Percentiles rank a stretch among this genome's conserved stretches.
Evolutionary conservation across 2,329 filamentous ascomycete species (phyloP).

Genomic region (Raffaelea arxii): DNA sequence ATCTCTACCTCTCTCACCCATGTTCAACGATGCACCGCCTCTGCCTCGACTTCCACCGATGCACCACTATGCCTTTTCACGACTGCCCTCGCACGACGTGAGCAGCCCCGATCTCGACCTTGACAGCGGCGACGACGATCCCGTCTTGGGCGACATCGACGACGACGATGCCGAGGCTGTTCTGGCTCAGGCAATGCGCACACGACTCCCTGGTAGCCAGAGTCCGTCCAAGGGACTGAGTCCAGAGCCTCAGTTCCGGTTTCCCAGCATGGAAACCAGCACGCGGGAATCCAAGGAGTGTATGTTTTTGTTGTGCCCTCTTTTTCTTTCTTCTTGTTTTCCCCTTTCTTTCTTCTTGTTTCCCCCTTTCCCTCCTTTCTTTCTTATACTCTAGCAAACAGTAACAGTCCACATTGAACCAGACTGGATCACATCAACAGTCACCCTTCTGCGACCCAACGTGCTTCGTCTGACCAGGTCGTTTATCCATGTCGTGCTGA

Average conservation of each 20-base stretch:
- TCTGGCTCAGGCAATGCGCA: constrained; percentile 42
- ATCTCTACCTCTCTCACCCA: no score
- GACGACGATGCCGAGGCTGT: constrained; percentile 30
- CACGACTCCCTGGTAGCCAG: constrained; percentile 44
- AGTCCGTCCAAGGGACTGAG: constrained; percentile 45
- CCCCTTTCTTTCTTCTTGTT: no score
- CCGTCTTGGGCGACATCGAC: constrained; percentile 18
- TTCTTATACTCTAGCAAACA: no score
- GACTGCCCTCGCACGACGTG: no score
- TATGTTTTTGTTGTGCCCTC: no score
- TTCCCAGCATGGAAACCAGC: constrained; percentile 12
- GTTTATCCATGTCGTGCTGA: constrained; percentile 56
- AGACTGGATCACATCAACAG: no score
- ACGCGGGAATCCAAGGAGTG: background rate
- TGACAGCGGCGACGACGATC: constrained; percentile 10
- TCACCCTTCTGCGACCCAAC: constrained; percentile 52
- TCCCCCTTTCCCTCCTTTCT: background rate
- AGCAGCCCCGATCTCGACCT: constrained; percentile 5
- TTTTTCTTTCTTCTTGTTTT: no score
- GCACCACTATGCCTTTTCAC: background rate
- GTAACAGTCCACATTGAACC: no score
- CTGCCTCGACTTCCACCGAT: no score
- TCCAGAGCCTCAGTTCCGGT: constrained; percentile 33
- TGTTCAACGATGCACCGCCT: no score
- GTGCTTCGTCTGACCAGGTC: constrained; percentile 56